phyloP scores from a whole-genome alignment of 192 early-diverging fungal genomes.

The Backusella luteola region DNA sequence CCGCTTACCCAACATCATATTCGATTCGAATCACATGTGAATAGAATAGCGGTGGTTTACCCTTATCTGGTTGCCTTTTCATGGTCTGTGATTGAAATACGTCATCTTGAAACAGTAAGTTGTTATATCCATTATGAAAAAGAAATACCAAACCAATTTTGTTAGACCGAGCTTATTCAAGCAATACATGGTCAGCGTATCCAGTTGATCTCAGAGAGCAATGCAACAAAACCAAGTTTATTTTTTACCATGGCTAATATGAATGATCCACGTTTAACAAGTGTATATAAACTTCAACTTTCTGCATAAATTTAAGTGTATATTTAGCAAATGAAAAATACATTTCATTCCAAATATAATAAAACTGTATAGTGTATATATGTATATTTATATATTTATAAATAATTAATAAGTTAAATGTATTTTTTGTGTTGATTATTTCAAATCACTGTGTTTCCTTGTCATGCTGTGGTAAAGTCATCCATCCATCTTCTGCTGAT shows the following conservation, averaged over 20 bases:
- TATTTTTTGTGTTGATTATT: neutral
- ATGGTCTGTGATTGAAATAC: conserved; percentile 17
- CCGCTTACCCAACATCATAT: neutral
- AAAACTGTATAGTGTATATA: neutral
- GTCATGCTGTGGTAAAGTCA: conserved; percentile 12
- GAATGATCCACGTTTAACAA: neutral
- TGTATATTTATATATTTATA: neutral
- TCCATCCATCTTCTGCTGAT: conserved; percentile 11
- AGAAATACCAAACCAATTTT: neutral
- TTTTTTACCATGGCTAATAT: neutral
- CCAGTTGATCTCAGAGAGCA: conserved; percentile 1
- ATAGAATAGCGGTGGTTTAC: neutral
- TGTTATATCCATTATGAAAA: neutral
- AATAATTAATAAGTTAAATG: neutral
- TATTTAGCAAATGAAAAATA: neutral
- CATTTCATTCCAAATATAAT: neutral
- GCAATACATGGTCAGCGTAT: conserved; percentile 19
- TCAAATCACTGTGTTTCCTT: neutral
- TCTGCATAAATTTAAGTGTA: neutral
- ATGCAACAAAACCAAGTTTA: neutral
- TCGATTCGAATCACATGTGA: conserved; percentile 8
- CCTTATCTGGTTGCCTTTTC: conserved; percentile 18
- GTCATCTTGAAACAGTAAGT: conserved; percentile 27
- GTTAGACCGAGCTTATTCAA: conserved; percentile 20
- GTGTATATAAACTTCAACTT: conserved; percentile 1